Evolutionary conservation across 1,284 basidiomycete genomes (phyloP).

Genomic region (Leccinum laetum): DNA sequence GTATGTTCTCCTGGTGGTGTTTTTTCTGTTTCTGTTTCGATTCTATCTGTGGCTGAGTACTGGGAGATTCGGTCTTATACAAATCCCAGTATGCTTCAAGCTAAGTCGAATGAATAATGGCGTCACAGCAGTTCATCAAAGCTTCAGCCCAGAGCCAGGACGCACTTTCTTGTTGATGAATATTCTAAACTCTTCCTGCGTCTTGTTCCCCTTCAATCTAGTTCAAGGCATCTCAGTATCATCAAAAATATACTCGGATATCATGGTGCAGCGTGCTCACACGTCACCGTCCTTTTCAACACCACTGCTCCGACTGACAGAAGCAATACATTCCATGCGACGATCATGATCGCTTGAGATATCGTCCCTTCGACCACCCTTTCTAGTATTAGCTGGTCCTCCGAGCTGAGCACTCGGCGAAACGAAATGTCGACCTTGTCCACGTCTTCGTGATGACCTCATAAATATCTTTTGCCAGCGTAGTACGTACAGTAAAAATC

Average conservation of each 20-base stretch:
- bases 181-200: constrained; percentile 63
- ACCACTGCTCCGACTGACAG: constrained; percentile 72
- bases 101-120: constrained; percentile 32
- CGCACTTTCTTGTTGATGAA: constrained; percentile 65
- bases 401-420: not conserved
- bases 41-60: constrained; percentile 20
- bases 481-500: not conserved
- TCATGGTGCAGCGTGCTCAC: constrained; percentile 41
- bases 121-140: not conserved
- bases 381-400: not conserved
- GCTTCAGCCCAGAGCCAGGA: constrained; percentile 4
- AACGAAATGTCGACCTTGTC: constrained; percentile 9
- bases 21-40: constrained; percentile 40
- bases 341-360: constrained; percentile 13
- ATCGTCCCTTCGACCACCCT: constrained; percentile 3
- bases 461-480: constrained; percentile 10
- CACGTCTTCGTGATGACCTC: constrained; percentile 13
- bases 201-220: constrained; percentile 55
- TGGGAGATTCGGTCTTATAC: constrained; percentile 9
- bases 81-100: constrained; percentile 43
- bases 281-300: constrained; percentile 68
- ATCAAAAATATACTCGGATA: constrained; percentile 21
- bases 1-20: constrained; percentile 60
- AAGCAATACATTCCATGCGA: constrained; percentile 61
- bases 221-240: constrained; percentile 26